phyloP scores from a whole-genome alignment of 1,139 yeast species.

The Zygotorulaspora mrakii region DNA sequence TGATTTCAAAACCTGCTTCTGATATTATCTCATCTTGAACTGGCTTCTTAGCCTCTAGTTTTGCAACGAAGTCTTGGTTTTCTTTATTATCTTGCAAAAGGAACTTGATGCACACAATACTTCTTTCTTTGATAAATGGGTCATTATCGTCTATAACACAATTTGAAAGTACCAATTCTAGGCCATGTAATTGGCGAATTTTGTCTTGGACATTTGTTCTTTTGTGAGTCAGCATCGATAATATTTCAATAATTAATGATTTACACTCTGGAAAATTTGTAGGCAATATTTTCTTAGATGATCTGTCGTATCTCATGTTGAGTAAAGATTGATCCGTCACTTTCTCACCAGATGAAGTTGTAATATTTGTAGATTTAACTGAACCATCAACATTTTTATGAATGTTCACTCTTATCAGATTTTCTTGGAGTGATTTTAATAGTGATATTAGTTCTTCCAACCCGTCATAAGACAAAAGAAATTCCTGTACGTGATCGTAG shows the following conservation, averaged over 20 bases:
- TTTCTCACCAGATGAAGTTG: constrained; percentile 32
- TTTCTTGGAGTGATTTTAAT: constrained; percentile 48
- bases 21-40: constrained; percentile 49
- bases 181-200: constrained; percentile 61
- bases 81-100: constrained; percentile 56
- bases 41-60: constrained; percentile 53
- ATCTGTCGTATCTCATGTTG: constrained; percentile 22
- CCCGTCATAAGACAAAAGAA: constrained; percentile 49
- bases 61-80: constrained; percentile 73
- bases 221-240: constrained; percentile 52
- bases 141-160: constrained; percentile 85
- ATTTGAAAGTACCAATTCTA: constrained; percentile 69
- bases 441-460: constrained; percentile 45
- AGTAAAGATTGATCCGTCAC: constrained; percentile 20
- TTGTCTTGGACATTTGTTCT: constrained; percentile 60
- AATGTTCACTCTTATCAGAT: constrained; percentile 39
- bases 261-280: constrained; percentile 58
- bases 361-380: constrained; percentile 32
- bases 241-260: constrained; percentile 55
- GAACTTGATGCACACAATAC: constrained; percentile 73
- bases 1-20: constrained; percentile 58
- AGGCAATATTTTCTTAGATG: constrained; percentile 26
- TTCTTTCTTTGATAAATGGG: constrained; percentile 82
- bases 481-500: constrained; percentile 50
- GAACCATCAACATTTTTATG: constrained; percentile 35